phyloP scores from a whole-genome alignment of 371 early-diverging fungal species.

The Rhizopus delemar region DNA sequence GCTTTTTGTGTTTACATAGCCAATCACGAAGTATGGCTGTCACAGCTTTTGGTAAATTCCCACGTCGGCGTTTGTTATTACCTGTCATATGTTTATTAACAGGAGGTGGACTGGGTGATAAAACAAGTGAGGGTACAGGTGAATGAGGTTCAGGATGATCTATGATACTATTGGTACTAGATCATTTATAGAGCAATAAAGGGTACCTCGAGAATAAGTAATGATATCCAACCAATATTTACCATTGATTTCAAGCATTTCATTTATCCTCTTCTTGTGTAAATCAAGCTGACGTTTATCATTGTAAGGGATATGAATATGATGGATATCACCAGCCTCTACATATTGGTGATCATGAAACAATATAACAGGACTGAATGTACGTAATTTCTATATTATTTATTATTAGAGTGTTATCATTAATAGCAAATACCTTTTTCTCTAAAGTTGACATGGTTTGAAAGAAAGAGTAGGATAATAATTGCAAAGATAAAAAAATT shows the following conservation, averaged over 20 bases:
- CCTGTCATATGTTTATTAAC: background rate
- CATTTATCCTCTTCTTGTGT: constrained; percentile 33
- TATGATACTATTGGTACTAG: background rate
- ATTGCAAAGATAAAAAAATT: background rate
- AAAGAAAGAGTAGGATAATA: constrained; percentile 1
- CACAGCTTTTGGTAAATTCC: constrained; percentile 64
- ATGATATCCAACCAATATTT: constrained; percentile 39
- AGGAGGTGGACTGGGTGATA: constrained; percentile 32
- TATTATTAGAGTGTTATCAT: background rate
- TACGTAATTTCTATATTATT: constrained; percentile 20
- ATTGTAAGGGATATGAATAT: constrained; percentile 35
- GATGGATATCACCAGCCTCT: constrained; percentile 34
- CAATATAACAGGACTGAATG: constrained; percentile 42
- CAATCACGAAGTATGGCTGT: constrained; percentile 71
- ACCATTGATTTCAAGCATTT: constrained; percentile 38
- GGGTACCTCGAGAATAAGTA: constrained; percentile 31
- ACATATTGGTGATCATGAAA: constrained; percentile 44
- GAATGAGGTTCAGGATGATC: constrained; percentile 35
- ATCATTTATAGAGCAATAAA: too few species aligned
- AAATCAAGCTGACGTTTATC: constrained; percentile 29
- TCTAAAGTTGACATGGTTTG: background rate
- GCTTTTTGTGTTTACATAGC: constrained; percentile 71
- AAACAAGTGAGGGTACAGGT: constrained; percentile 36
- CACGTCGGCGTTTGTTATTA: constrained; percentile 51
- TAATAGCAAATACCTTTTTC: too few species aligned